Base-by-base conservation (phyloP, 2,329 filamentous ascomycete genomes). In the Cladosporium cucumerinum region DNA sequence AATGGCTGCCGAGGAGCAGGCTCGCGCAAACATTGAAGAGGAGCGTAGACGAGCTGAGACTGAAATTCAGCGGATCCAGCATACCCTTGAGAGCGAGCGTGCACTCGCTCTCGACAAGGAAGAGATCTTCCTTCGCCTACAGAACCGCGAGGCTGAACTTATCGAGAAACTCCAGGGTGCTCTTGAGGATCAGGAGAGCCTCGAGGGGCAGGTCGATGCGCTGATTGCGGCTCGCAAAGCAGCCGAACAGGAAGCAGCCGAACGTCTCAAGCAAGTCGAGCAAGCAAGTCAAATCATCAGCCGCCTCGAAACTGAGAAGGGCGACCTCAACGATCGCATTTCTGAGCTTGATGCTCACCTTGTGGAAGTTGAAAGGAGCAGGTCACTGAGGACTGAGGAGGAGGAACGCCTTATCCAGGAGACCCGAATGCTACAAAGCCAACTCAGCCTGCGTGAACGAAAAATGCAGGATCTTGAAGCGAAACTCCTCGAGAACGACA, bases 41-140 rank as follows among this genome's bases (percentile, higher is more conserved):
- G 95, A 99, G 71, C 87, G 93, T 34, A 86, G 95, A 49, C 90
- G 93, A 67, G 91, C 92, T 1, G 91, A 98, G 70, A 83, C 89
- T 16, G 95, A 99, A 73, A 89, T 97, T 72, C 86, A 93, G 70
- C 88, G 91, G 34, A 91, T 98, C 55, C 93, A 97, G 75, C 92
- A 98, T 72, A 96, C 92, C 0, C 84, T 99, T 1, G 96, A 99
- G 77, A 97, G 93, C 69, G 96, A 99, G 78, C 88, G 95, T 58
- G 92, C 94, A n/a, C 83, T 99, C 49, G 95, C 95, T 0, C 82
- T 99, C 5, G 95, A 99, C 78, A 99, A 99, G 76, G 96, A 99
- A 75, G 95, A 99, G 73, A 99, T 99, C 66, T 99, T 98, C 82
- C 96, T 94, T 75, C 87, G 96, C n/a, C 83, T 99, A 25, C 95